A percentile compares a stretch with the other conserved stretches of the same genome.
Evolutionary conservation across 2,329 filamentous ascomycete species (phyloP).

Genomic region (Fusarium napiforme): DNA sequence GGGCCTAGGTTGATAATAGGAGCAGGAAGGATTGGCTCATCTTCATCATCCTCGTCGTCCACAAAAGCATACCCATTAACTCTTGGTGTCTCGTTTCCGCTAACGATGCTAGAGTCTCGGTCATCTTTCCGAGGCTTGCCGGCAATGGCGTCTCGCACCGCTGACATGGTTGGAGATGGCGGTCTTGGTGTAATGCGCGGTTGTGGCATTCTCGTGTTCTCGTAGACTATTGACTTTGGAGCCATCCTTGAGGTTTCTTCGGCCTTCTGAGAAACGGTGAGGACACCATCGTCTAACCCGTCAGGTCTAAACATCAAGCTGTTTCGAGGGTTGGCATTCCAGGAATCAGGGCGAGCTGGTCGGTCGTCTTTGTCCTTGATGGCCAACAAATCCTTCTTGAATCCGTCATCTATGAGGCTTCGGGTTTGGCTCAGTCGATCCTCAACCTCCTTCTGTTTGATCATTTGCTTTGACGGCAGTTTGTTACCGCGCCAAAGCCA

Average conservation of each 20-base stretch:
- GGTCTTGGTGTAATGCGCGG: constrained; percentile 61
- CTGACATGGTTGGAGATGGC: constrained; percentile 84
- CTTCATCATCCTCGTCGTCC: constrained; percentile 75
- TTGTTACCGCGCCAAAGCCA: constrained; percentile 94
- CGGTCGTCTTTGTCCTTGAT: constrained; percentile 76
- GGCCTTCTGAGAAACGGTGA: constrained; percentile 74
- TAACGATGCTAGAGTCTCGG: constrained; percentile 66
- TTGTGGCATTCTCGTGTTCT: constrained; percentile 81
- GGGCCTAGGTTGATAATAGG: constrained; percentile 68
- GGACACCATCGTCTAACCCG: constrained; percentile 66
- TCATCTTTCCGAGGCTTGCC: constrained; percentile 73
- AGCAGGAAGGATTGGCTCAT: constrained; percentile 36
- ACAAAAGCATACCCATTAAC: constrained; percentile 97
- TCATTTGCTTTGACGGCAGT: constrained; percentile 81
- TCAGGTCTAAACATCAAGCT: constrained; percentile 86
- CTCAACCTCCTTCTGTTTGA: constrained; percentile 72
- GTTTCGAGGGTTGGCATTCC: constrained; percentile 81
- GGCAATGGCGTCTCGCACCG: constrained; percentile 84
- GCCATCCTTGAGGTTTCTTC: constrained; percentile 78
- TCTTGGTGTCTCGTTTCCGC: constrained; percentile 78
- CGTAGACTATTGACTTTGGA: constrained; percentile 81
- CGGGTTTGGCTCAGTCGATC: constrained; percentile 60
- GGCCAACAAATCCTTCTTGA: constrained; percentile 66
- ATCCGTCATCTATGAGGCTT: constrained; percentile 66
- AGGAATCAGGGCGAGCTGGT: constrained; percentile 80